These are phyloP conservation scores for Citrus sp. DNA, from an alignment of 345 rosid species.

Conservation along the genomic window DNA sequence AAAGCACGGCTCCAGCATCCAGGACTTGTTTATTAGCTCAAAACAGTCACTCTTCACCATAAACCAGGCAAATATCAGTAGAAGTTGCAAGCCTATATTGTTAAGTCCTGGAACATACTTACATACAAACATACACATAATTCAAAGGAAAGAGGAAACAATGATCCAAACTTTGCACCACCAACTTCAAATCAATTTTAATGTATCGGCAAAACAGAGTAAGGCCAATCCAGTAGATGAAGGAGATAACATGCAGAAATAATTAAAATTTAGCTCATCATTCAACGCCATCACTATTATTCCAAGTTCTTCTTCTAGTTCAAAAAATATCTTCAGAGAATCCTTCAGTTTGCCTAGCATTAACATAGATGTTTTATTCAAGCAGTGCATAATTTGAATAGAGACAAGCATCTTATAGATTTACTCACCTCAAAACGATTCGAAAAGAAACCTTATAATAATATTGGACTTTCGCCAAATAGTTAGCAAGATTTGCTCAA, in stretches of 20 bases:
- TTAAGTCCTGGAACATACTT: background rate
- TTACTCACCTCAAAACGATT: background rate
- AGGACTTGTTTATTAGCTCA: background rate
- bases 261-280: background rate
- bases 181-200: background rate
- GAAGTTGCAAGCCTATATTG: background rate
- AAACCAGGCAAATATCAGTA: background rate
- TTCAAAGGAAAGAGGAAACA: background rate
- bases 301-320: background rate
- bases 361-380: background rate
- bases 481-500: background rate
- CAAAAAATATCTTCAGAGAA: background rate
- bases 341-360: background rate
- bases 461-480: no score
- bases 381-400: background rate
- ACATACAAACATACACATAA: background rate
- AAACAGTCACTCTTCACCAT: background rate
- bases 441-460: background rate
- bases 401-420: background rate
- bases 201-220: background rate
- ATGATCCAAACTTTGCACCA: background rate
- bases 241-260: background rate
- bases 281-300: background rate
- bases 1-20: background rate
- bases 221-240: no score